Conservation (phyloP, 768 basidiomycete genomes). For the Leccinellum albellum region DNA sequence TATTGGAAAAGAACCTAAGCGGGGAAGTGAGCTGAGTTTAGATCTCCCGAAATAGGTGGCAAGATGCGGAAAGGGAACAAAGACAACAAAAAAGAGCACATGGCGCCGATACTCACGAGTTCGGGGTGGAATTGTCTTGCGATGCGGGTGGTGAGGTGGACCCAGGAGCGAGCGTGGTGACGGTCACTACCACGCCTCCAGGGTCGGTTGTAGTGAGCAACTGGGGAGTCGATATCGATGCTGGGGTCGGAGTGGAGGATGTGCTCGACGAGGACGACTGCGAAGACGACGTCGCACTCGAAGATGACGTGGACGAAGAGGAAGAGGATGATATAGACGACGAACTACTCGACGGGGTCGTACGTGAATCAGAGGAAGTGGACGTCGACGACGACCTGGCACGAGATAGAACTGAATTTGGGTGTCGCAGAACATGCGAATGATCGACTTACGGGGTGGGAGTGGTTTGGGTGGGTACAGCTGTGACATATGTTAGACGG, state of each 20-base stretch:
- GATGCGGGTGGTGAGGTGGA: background rate
- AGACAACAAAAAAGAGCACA: background rate
- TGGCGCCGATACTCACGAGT: slow-evolving; percentile 23
- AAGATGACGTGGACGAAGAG: background rate
- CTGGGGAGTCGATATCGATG: background rate
- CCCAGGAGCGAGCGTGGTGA: slow-evolving; percentile 7
- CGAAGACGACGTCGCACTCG: background rate
- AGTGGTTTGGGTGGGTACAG: fast-evolving
- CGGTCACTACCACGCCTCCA: background rate
- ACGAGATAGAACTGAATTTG: background rate
- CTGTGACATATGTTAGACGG: background rate
- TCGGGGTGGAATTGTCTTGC: slow-evolving; percentile 1
- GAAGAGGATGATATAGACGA: background rate
- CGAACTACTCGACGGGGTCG: background rate
- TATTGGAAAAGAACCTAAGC: slow-evolving; percentile 67
- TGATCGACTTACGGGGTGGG: slow-evolving; percentile 4
- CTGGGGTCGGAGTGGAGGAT: background rate
- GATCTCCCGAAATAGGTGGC: background rate
- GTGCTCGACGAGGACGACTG: slow-evolving; percentile 2
- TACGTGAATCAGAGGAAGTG: background rate
- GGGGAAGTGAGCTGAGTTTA: slow-evolving; percentile 1
- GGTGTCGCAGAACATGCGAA: background rate
- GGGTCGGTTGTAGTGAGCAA: slow-evolving; percentile 6
- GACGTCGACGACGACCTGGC: background rate
- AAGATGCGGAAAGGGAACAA: background rate